Base-by-base conservation (phyloP, 2,329 filamentous ascomycete genomes). In the Knufia fluminis region DNA sequence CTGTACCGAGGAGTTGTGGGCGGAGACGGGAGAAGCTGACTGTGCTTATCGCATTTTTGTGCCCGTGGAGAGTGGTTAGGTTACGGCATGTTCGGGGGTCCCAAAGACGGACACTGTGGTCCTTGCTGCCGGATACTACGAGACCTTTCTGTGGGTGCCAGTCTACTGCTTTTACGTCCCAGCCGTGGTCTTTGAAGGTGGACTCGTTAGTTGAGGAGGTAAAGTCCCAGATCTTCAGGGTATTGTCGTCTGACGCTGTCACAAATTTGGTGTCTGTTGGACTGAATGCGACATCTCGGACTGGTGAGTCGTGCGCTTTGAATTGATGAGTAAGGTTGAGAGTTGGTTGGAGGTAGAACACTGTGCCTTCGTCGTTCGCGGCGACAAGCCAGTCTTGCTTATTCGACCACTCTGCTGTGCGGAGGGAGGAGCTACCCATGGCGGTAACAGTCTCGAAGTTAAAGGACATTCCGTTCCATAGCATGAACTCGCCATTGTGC, bases 341-440 rank as follows among this genome's bases (percentile, higher is more conserved):
- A 66, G 97, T 98, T 26, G 91, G 88, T 66, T 96, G 89, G 87
- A 91, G 97, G 70, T 98, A 98, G 71, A 97, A 97, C 68, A 98
- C 84, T 54, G 92, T 78, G 50, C 92, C 92, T 59, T 92, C 89
- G 66, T 97, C 90, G 64, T 97, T 92, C 47, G 87, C 90, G 6
- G 92, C 97, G 48, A 98, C 79, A 10, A 98, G 75, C 91, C 92
- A 98, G 69, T 98, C 92, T 63, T 95, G 87, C 60, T 86, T 94
- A 68, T 97, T 87, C 2, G 92, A 94, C 72, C 95, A 98, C 56
- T 82, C 80, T 40, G 90, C 75, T 8, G 85, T 83, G 59, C 88
- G 80, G 57, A 95, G 89, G 32, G 87, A 86, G 49, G 83, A 82
- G 68, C 52, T 58, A 17, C 58, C 58, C 47, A 64, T 67, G 16